A percentile compares a stretch with the other conserved stretches of the same genome.
These are phyloP conservation scores for Prosopis cineraria DNA, from an alignment of 306 rosid genomes.

Conservation along the genomic window DNA sequence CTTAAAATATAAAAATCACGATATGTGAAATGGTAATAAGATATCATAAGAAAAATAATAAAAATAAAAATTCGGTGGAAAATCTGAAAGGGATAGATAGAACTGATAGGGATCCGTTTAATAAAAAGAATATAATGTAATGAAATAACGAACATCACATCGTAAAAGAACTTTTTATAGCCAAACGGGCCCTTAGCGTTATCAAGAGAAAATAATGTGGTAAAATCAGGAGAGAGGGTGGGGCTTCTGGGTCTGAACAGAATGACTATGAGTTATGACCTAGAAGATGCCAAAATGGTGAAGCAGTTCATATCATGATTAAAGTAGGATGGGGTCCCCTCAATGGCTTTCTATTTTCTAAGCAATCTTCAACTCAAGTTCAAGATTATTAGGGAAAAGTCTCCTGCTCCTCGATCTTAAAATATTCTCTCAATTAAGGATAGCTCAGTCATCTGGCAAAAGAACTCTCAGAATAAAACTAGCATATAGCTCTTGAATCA, in stretches of 20 bases:
- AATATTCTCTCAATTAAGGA: neutral
- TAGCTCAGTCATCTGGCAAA: neutral
- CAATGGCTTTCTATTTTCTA: neutral
- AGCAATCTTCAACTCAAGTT: neutral
- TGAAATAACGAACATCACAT: neutral
- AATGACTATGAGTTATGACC: neutral
- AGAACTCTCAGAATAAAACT: conserved; percentile 11
- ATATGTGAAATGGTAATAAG: neutral
- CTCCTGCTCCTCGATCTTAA: neutral
- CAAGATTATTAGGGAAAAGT: neutral
- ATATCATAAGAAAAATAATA: too few relatives aligned
- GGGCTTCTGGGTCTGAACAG: conserved; percentile 18
- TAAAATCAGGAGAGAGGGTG: conserved; percentile 3
- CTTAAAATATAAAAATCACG: neutral
- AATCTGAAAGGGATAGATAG: neutral
- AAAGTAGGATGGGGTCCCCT: neutral
- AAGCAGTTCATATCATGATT: conserved; percentile 1
- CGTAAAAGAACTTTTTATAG: neutral
- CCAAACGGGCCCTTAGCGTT: neutral
- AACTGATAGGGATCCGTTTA: neutral
- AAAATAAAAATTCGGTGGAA: conserved; percentile 9
- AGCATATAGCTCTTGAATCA: neutral
- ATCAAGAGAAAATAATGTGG: neutral
- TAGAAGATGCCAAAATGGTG: conserved; percentile 4
- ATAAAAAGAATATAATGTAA: neutral